A percentile compares a stretch with the other conserved stretches of the same genome.
phyloP scores from a whole-genome alignment of 2,329 filamentous ascomycete species.

The Plenodomus lindquistii region DNA sequence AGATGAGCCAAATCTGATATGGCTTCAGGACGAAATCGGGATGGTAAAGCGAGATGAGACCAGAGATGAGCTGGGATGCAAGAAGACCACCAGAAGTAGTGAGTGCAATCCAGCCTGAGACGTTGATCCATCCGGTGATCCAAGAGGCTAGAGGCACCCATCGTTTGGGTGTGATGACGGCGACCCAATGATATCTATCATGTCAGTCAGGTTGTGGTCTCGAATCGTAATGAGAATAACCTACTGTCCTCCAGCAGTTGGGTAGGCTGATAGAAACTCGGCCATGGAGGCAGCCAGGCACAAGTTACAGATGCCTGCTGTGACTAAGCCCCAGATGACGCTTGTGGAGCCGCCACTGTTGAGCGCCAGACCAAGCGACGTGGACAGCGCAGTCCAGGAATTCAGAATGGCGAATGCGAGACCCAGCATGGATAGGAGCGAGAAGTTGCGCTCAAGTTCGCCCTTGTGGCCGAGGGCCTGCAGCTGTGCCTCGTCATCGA shows the following conservation, averaged over 20 bases:
- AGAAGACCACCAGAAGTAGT: slow-evolving; percentile 70
- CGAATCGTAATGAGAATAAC: background rate
- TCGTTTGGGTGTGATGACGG: slow-evolving; percentile 62
- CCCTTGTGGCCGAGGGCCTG: slow-evolving; percentile 58
- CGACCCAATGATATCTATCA: slow-evolving; percentile 69
- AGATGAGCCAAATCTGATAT: slow-evolving; percentile 77
- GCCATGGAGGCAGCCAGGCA: slow-evolving; percentile 70
- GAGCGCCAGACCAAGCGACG: slow-evolving; percentile 63
- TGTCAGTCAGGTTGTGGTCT: slow-evolving; percentile 43
- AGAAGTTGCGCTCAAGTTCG: slow-evolving; percentile 63
- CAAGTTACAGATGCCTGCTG: slow-evolving; percentile 65
- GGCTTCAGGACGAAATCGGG: slow-evolving; percentile 60
- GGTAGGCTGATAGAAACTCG: slow-evolving; percentile 71
- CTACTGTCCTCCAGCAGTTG: slow-evolving; percentile 48
- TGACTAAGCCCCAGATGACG: slow-evolving; percentile 71
- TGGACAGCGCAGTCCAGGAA: slow-evolving; percentile 64
- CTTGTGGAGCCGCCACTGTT: slow-evolving; percentile 72
- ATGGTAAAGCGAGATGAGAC: slow-evolving; percentile 66
- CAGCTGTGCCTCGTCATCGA: slow-evolving; percentile 42
- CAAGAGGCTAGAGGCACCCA: slow-evolving; percentile 68
- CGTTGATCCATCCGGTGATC: slow-evolving; percentile 74
- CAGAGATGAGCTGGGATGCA: slow-evolving; percentile 68
- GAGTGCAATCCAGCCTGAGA: slow-evolving; percentile 70
- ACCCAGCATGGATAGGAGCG: slow-evolving; percentile 62
- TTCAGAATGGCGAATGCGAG: slow-evolving; percentile 67